Evolutionary conservation across 2,329 filamentous ascomycete species (phyloP).

Genomic region (Claviceps quebecensis): DNA sequence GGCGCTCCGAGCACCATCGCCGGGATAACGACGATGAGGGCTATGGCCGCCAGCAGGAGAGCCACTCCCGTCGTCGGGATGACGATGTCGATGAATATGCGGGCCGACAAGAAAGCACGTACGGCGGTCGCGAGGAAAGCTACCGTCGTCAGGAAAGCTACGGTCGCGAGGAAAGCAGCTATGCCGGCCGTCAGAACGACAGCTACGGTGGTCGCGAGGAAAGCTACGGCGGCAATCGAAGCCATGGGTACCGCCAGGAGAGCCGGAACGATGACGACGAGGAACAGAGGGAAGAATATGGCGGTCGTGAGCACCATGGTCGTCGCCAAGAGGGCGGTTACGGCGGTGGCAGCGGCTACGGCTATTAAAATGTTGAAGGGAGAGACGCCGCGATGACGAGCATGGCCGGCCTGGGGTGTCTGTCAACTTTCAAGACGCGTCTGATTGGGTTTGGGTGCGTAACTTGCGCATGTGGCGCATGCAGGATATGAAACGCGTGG

Average conservation of each 20-base stretch:
- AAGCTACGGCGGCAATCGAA: neutral
- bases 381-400: no score
- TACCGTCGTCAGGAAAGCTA: constrained; percentile 11
- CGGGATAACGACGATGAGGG: constrained; percentile 9
- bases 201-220: neutral
- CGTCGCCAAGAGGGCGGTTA: constrained; percentile 7
- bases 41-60: constrained; percentile 11
- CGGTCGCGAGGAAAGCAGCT: constrained; percentile 2
- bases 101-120: constrained; percentile 40
- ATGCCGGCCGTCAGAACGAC: constrained; percentile 4
- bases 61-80: constrained; percentile 8
- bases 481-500: neutral
- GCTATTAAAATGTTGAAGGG: neutral
- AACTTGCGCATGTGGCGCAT: no score
- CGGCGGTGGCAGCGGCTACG: constrained; percentile 5
- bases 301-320: constrained; percentile 5
- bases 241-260: constrained; percentile 3
- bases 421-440: neutral
- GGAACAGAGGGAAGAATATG: constrained; percentile 5
- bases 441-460: no score
- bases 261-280: constrained; percentile 4
- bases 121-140: constrained; percentile 30
- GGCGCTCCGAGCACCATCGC: constrained; percentile 4
- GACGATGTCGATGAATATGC: constrained; percentile 12
- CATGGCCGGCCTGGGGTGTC: neutral